A percentile compares a stretch with the other conserved stretches of the same genome.
Conservation (phyloP, 352 stramenopile species). For the Pythium vanterpoolii region DNA sequence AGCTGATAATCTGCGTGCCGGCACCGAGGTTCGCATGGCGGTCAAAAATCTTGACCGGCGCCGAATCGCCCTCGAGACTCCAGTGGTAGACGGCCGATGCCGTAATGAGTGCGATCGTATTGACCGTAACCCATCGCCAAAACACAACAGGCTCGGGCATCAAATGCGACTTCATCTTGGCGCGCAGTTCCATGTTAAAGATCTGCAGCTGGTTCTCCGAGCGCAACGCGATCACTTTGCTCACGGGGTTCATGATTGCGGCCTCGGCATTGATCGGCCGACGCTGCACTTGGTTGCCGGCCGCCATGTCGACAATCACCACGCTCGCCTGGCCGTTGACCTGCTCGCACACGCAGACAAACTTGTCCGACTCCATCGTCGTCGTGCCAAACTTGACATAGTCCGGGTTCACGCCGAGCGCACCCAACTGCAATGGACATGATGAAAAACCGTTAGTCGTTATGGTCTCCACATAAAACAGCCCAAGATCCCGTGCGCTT, state of each 20-base stretch:
- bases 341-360: conserved; percentile 92
- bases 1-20: conserved; percentile 99
- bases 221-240: conserved; percentile 84
- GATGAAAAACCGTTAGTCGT: conserved; percentile 10
- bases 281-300: conserved; percentile 85
- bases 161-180: conserved; percentile 97
- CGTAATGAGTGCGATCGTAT: conserved; percentile 98
- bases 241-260: conserved; percentile 99
- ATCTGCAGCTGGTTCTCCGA: conserved; percentile 97
- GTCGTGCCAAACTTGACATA: conserved; percentile 93
- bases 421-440: conserved; percentile 57
- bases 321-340: conserved; percentile 86
- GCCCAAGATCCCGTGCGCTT: background rate
- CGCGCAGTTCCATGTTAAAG: conserved; percentile 99
- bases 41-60: conserved; percentile 97
- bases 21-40: conserved; percentile 92
- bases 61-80: conserved; percentile 91
- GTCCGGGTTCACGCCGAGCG: conserved; percentile 86
- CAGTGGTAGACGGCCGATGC: conserved; percentile 97
- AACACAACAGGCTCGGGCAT: conserved; percentile 95
- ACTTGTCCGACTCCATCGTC: conserved; percentile 98
- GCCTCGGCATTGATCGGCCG: conserved; percentile 98
- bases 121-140: conserved; percentile 97
- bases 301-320: conserved; percentile 91
- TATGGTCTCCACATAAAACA: background rate